Conservation (phyloP, 2,329 filamentous ascomycete genomes). For the Fusarium sp. region DNA sequence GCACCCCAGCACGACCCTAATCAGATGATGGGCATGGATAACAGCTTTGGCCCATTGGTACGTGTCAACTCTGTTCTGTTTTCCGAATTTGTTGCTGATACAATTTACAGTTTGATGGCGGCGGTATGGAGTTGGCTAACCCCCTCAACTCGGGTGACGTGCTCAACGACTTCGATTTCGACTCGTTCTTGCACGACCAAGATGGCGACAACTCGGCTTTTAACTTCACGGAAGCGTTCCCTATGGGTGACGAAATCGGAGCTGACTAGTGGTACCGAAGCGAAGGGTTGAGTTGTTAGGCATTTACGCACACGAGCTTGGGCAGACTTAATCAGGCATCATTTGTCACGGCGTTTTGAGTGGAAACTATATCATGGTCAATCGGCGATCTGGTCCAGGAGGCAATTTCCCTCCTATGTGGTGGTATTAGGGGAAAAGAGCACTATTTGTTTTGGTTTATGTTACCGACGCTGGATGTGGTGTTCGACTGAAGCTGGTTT, state of each 20-base stretch:
- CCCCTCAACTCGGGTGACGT: conserved; percentile 66
- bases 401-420: conserved; percentile 46
- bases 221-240: conserved; percentile 65
- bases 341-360: conserved; percentile 54
- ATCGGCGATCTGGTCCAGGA: conserved; percentile 52
- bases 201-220: conserved; percentile 62
- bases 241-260: conserved; percentile 68
- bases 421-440: conserved; percentile 51
- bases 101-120: conserved; percentile 52
- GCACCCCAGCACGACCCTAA: conserved; percentile 39
- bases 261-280: conserved; percentile 62
- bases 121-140: conserved; percentile 65
- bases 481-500: conserved; percentile 28
- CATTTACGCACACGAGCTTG: conserved; percentile 46
- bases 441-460: conserved; percentile 41
- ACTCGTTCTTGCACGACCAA: conserved; percentile 72
- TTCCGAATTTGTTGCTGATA: conserved; percentile 9
- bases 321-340: conserved; percentile 55
- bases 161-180: conserved; percentile 74
- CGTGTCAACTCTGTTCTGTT: conserved; percentile 40
- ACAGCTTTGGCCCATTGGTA: conserved; percentile 56
- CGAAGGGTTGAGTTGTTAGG: conserved; percentile 41
- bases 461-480: conserved; percentile 34
- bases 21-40: conserved; percentile 61
- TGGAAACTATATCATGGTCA: conserved; percentile 56